These are phyloP conservation scores for Cryptococcus sp. DNA, from an alignment of 1,284 basidiomycete species.

Conservation along the genomic window DNA sequence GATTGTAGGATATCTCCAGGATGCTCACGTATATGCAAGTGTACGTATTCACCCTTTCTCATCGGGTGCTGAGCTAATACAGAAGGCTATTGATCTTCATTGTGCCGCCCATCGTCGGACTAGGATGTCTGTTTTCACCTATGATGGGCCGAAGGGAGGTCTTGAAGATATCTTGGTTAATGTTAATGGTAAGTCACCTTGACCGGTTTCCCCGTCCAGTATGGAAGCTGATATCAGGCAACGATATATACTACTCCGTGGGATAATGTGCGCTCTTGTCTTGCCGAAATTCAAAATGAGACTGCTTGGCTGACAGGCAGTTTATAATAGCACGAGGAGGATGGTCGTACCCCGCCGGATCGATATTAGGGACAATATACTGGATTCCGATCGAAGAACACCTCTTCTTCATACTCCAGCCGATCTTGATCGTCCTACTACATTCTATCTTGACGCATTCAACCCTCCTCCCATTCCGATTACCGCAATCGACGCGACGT, in stretches of 20 bases:
- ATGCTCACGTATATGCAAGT: slow-evolving; percentile 31
- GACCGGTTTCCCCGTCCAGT: too few relatives aligned
- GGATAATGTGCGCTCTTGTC: slow-evolving; percentile 33
- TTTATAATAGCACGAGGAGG: slow-evolving; percentile 23
- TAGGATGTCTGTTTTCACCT: slow-evolving; percentile 26
- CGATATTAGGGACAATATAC: slow-evolving; percentile 26
- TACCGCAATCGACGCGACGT: background rate
- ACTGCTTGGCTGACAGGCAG: slow-evolving; percentile 6
- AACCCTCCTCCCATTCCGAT: slow-evolving; percentile 24
- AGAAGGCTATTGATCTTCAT: slow-evolving; percentile 30
- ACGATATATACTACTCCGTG: slow-evolving; percentile 41
- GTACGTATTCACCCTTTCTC: slow-evolving; percentile 10
- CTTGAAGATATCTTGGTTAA: slow-evolving; percentile 31
- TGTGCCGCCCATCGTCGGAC: slow-evolving; percentile 30
- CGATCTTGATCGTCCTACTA: slow-evolving; percentile 29
- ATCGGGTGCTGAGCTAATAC: background rate
- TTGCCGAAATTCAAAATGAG: too few relatives aligned
- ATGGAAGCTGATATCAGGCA: slow-evolving; percentile 20
- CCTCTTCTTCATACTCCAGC: slow-evolving; percentile 41
- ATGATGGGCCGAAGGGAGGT: slow-evolving; percentile 33
- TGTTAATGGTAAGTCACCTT: slow-evolving; percentile 26
- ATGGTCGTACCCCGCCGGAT: slow-evolving; percentile 33
- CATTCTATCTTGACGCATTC: slow-evolving; percentile 23
- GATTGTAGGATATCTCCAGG: background rate
- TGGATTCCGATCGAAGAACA: slow-evolving; percentile 42